Evolutionary conservation across 805 yeast genomes (phyloP), one percentile per base, ranked within the genome.

Genomic region (Wickerhamiella shivajii): DNA sequence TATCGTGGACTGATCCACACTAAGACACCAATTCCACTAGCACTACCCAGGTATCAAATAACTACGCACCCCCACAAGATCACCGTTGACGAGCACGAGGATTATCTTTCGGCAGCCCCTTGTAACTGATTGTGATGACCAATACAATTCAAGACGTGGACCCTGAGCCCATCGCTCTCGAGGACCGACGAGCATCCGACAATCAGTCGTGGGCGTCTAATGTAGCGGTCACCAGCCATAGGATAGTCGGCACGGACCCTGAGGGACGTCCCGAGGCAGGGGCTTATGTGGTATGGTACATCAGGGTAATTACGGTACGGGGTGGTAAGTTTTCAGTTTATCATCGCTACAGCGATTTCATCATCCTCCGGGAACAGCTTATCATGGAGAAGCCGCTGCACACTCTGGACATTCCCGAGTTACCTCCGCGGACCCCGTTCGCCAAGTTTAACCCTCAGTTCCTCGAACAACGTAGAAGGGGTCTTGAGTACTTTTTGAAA

Each of bases 331-430:
- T 77, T 13, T 49, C 55, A 28, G 45, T 71, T 3, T 66, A 70
- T 47, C 70, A 67, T 48, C 51, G 93, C 24, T 80, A 76, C 51
- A 66, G 71, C 22, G 87, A 79, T 28, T 67, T 80, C 39, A 73
- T 55, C 24, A 40, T 38, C 20, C 59, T 80, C 22, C 59, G 75
- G 17, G 44, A 44, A 1, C 39, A 44, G 4, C 50, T 77, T 14
- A 46, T 44, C 10, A 29, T 26, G 3, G 55, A 51, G 20, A 65
- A 57, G 39, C 67, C 69, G 0, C 39, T 44, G 1, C 44, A 49
- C n/a, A 24, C 33, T 10, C 43, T 45, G n/a, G 57, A 59, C 36
- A 53, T 71, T 11, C 67, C 71, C 3, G 46, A 44, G 5, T 45
- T 63, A n/a, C 72, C 71, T 6, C 65, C 69, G 3, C 65, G 63